These are phyloP conservation scores for Chrysoporthe deuterocubensis DNA, from an alignment of 2,329 filamentous ascomycete genomes.

Conservation along the genomic window DNA sequence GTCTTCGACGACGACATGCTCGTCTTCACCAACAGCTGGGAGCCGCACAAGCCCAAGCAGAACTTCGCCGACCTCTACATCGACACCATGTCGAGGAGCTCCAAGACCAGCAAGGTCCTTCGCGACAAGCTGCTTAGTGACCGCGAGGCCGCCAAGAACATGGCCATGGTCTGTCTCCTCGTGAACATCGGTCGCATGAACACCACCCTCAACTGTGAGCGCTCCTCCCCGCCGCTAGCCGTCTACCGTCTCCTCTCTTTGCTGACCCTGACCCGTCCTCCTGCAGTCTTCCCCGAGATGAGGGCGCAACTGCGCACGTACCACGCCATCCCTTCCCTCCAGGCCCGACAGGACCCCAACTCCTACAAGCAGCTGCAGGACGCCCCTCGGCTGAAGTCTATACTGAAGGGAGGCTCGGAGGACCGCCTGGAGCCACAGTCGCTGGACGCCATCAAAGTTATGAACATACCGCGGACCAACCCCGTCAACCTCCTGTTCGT, in stretches of 20 bases:
- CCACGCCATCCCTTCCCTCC: constrained; percentile 94
- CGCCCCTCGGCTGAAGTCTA: constrained; percentile 93
- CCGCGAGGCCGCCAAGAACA: constrained; percentile 88
- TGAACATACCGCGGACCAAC: constrained; percentile 76
- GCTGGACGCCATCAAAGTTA: constrained; percentile 77
- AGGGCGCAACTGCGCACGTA: constrained; percentile 96
- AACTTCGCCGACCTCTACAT: constrained; percentile 97
- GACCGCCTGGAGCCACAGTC: constrained; percentile 83
- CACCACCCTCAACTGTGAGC: constrained; percentile 92
- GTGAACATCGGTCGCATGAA: constrained; percentile 99
- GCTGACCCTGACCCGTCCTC: constrained; percentile 33
- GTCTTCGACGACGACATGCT: constrained; percentile 75
- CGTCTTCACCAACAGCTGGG: constrained; percentile 93
- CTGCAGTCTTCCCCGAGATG: constrained; percentile 96
- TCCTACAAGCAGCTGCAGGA: constrained; percentile 98
- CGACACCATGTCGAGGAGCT: constrained; percentile 97
- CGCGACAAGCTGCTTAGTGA: constrained; percentile 96
- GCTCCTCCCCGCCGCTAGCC: constrained; percentile 13
- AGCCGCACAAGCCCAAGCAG: constrained; percentile 64
- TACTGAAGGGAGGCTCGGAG: constrained; percentile 94
- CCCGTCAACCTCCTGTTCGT: constrained; percentile 97
- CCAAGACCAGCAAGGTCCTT: constrained; percentile 98
- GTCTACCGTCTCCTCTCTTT: constrained; percentile 3
- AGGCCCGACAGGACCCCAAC: constrained; percentile 91
- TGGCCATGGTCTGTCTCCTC: constrained; percentile 98